Evolutionary conservation across 1,284 basidiomycete genomes (phyloP), one percentile per base, ranked within the genome.

Genomic region (Fomitopsis schrenkii): DNA sequence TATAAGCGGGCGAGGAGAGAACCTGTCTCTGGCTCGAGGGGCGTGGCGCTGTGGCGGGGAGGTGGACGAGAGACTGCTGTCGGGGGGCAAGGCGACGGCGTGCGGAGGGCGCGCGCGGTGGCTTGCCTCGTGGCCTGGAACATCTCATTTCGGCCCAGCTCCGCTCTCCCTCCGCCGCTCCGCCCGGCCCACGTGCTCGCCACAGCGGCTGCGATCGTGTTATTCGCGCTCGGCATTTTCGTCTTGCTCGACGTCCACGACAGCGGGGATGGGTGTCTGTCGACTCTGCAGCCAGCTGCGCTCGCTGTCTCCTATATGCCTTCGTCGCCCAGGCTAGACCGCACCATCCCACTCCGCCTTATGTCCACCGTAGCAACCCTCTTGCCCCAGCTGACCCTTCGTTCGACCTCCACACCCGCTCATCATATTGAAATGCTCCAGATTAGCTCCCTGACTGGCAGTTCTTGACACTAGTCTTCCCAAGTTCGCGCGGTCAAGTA

Each of bases 1-100:
- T 56, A 56, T 44, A 54, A 35, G 52, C 52, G 52, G 52, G 52
- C 52, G 52, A 10, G 6, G n/a, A 54, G 52, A 54, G 52, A 6
- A 54, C 52, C 52, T 22, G 52, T 54, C 52, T 54, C 52, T 54
- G 52, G 52, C 35, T 35, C 50, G 35, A 30, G 50, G 50, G 9
- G 7, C n/a, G n/a, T n/a, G n/a, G 35, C 35, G 35, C 35, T 5
- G 38, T 15, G 35, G n/a, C 33, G 17, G 35, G 33, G 35, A 33
- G n/a, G 52, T 1, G 35, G 19, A 22, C 6, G 52, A 40, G 52
- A 26, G 2, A n/a, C 38, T 38, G n/a, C 52, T 54, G 52, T 38
- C 52, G 52, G 52, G 52, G n/a, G 36, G 50, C 50, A 53, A 26
- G 48, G 12, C 14, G 48, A 45, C 17, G 35, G 35, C 35, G 44